Evolutionary conservation across 1,139 yeast genomes (phyloP), one percentile per base, ranked within the genome.

Genomic region (Protomyces lactucae-debilis): DNA sequence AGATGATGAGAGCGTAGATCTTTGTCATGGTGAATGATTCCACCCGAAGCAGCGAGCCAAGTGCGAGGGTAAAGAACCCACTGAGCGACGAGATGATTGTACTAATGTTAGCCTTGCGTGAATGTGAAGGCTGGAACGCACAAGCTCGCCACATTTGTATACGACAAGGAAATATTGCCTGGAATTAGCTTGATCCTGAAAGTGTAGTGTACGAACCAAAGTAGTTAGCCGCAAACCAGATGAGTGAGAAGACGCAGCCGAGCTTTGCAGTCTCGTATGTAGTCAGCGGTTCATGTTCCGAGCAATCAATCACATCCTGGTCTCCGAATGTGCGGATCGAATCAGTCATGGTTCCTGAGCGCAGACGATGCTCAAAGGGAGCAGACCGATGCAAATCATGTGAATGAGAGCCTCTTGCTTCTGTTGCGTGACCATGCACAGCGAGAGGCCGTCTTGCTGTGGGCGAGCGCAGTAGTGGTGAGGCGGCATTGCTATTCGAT

Each of bases 41-140:
- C 8, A 91, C 83, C 37, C 85, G 78, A 67, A 85, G 86, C 25
- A 87, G 68, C 65, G 85, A 84, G 0, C 98, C 98, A n/a, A 92
- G 80, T 2, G 91, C 71, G 54, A 93, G 80, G 0, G 99, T 93
- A 81, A 93, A 93, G 73, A 93, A 91, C 14, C 97, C 88, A 6
- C 96, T 87, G 0, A 98, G 91, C 52, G 97, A 87, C 8, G 96
- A 87, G 54, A 93, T 76, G 45, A 93, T 92, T 3, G 98, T 93
- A 71, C 95, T 97, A 32, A 55, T 6, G 36, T 59, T 16, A 59
- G 63, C 46, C 4, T 51, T 5, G 14, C 9, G 23, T 14, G 21
- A 37, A 35, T 36, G 4, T 32, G 55, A 25, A 18, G 16, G 18
- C 48, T 36, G 35, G 39, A 39, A 18, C 48, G 52, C 55, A 57